Evolutionary conservation across 192 early-diverging fungal genomes (phyloP).

Genomic region (Helicostylum pulchrum): DNA sequence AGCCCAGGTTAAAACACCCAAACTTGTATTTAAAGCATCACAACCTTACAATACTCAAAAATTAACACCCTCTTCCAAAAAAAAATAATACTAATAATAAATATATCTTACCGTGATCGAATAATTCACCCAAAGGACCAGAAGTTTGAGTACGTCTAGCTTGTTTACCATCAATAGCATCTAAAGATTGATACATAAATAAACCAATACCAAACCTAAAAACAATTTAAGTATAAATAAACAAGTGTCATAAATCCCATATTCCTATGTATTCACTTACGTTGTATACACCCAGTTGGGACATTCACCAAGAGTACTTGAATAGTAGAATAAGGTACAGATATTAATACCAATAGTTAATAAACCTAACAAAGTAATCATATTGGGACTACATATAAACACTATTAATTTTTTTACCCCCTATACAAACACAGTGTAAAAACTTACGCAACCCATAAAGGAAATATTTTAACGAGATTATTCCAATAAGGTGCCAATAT

Average conservation of each 20-base stretch:
- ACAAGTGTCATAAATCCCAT: not conserved
- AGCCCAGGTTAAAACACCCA: conserved; percentile 56
- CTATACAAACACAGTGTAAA: conserved; percentile 15
- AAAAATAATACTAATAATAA: not conserved
- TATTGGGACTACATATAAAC: conserved; percentile 63
- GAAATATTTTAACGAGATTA: conserved; percentile 82
- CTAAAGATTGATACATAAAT: conserved; percentile 86
- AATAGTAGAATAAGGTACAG: conserved; percentile 64
- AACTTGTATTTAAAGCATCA: conserved; percentile 57
- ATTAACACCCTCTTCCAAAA: not conserved
- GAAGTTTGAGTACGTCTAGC: conserved; percentile 84
- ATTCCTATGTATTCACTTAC: conserved; percentile 33
- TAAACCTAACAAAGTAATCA: conserved; percentile 86
- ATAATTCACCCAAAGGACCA: conserved; percentile 90
- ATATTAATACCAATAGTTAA: conserved; percentile 76
- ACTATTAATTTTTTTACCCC: not conserved
- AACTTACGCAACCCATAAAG: conserved; percentile 92
- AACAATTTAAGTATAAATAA: conserved; percentile 1
- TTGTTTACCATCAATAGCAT: conserved; percentile 96
- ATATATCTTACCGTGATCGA: conserved; percentile 78
- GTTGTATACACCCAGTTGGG: conserved; percentile 83
- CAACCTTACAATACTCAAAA: conserved; percentile 38
- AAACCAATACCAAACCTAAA: conserved; percentile 67
- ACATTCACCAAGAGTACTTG: conserved; percentile 68
- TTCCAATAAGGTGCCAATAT: conserved; percentile 88